These are phyloP conservation scores for Leptoxyphium fumago DNA, from an alignment of 2,329 filamentous ascomycete genomes.

Conservation along the genomic window DNA sequence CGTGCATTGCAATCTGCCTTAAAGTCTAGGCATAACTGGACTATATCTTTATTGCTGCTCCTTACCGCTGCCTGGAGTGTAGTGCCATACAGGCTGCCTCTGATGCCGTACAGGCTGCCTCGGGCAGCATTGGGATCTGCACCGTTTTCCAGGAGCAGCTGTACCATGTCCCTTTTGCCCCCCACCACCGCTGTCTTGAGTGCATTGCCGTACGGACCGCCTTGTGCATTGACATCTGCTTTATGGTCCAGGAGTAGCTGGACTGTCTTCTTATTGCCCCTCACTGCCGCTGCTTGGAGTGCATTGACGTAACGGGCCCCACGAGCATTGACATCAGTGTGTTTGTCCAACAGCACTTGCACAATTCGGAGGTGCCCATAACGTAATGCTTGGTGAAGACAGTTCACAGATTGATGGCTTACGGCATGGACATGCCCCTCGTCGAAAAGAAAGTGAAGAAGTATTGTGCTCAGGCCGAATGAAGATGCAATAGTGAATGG, in stretches of 20 bases:
- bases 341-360: constrained; percentile 11
- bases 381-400: constrained; percentile 16
- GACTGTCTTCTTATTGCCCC: neutral
- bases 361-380: constrained; percentile 11
- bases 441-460: too few relatives aligned
- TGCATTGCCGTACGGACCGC: neutral
- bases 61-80: too few relatives aligned
- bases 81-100: too few relatives aligned
- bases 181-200: neutral
- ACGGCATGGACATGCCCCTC: too few relatives aligned
- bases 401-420: constrained; percentile 9
- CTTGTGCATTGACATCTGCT: neutral
- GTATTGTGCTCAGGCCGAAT: too few relatives aligned
- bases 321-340: constrained; percentile 8
- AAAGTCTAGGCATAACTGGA: too few relatives aligned
- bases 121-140: too few relatives aligned
- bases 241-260: neutral
- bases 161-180: neutral
- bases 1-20: too few relatives aligned
- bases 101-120: too few relatives aligned
- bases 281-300: neutral
- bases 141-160: neutral
- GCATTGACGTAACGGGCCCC: neutral
- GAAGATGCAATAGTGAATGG: too few relatives aligned
- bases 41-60: too few relatives aligned